phyloP scores from a whole-genome alignment of 257 asterid species.

The Solanum phureja region DNA sequence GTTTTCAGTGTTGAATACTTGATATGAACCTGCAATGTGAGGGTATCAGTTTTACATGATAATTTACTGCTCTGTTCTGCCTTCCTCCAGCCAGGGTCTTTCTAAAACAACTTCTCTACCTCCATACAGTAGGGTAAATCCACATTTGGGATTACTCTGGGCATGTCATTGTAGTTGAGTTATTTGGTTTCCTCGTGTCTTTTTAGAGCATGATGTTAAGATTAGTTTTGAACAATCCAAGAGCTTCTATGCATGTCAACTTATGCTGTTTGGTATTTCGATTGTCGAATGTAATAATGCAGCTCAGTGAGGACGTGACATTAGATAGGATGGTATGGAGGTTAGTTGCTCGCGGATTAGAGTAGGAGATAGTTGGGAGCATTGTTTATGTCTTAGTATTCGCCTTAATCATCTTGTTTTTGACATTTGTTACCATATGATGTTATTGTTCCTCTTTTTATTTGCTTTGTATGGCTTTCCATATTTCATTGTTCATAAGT shows the following conservation, averaged over 20 bases:
- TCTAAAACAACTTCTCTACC: too few species aligned
- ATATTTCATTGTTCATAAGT: neutral
- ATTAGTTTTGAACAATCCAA: neutral
- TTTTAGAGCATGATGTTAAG: neutral
- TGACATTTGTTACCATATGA: neutral
- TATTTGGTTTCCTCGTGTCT: neutral
- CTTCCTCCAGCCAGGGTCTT: too few species aligned
- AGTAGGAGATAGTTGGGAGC: neutral
- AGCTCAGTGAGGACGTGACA: neutral
- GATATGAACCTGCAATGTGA: neutral
- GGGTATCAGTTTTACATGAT: too few species aligned
- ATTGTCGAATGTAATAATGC: neutral
- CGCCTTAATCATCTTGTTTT: neutral
- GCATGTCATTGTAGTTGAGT: too few species aligned
- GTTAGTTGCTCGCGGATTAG: neutral
- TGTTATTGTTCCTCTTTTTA: neutral
- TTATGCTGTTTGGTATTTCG: neutral
- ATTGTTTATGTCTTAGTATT: rapidly evolving
- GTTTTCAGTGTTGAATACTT: neutral
- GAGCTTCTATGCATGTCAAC: neutral
- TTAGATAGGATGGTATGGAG: neutral
- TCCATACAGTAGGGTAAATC: too few species aligned
- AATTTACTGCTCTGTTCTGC: too few species aligned
- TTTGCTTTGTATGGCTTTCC: neutral
- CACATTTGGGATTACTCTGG: too few species aligned